A percentile compares a stretch with the other conserved stretches of the same genome.
phyloP scores from a whole-genome alignment of 2,329 filamentous ascomycete genomes.

The Thelonectria blattea region DNA sequence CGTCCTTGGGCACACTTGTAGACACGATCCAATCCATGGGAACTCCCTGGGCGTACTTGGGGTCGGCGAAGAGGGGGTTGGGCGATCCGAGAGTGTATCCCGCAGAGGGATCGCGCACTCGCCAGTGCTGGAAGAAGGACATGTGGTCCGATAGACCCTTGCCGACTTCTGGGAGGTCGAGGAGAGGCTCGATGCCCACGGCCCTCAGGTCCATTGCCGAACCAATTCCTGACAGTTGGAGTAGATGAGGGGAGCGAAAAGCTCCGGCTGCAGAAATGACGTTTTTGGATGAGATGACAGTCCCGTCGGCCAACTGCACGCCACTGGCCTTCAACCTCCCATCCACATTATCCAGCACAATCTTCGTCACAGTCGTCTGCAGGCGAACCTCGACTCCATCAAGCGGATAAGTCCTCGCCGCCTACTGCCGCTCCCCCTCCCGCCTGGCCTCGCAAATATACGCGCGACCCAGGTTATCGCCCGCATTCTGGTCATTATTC shows the following conservation, averaged over 20 bases:
- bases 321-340: neutral
- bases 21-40: conserved; percentile 47
- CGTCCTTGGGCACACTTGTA: conserved; percentile 35
- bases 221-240: conserved; percentile 56
- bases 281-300: conserved; percentile 36
- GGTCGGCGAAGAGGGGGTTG: conserved; percentile 44
- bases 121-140: conserved; percentile 40
- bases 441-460: neutral
- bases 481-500: neutral
- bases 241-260: conserved; percentile 54
- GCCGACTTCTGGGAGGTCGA: conserved; percentile 56
- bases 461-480: neutral
- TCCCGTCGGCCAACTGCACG: conserved; percentile 30
- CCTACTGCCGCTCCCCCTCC: no score
- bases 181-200: conserved; percentile 45
- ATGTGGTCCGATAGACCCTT: conserved; percentile 46
- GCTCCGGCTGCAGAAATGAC: conserved; percentile 56
- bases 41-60: conserved; percentile 45
- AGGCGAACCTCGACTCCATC: neutral
- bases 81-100: conserved; percentile 43
- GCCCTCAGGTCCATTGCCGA: conserved; percentile 46
- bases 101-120: conserved; percentile 41
- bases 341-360: neutral
- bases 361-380: neutral
- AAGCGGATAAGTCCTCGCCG: neutral